phyloP scores from a whole-genome alignment of 306 rosid genomes.

The Vachellia pachyceras region DNA sequence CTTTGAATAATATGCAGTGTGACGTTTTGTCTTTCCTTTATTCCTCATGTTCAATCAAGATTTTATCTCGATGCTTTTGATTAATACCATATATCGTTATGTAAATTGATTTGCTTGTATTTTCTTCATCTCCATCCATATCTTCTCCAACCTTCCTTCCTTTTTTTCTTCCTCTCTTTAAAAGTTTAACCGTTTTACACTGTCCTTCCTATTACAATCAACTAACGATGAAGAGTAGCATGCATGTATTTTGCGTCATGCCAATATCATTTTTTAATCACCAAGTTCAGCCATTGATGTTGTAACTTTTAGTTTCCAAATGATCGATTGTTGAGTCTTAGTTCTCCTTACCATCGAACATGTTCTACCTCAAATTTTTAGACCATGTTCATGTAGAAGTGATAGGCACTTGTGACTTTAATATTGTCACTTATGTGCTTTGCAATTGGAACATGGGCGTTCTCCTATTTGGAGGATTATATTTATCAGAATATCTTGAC shows the following conservation, averaged over 20 bases:
- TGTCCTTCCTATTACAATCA: constrained; percentile 13
- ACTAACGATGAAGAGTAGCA: not conserved
- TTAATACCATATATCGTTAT: constrained; percentile 10
- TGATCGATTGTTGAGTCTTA: not conserved
- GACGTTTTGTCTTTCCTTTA: constrained; percentile 26
- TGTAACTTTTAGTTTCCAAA: constrained; percentile 3
- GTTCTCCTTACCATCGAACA: not conserved
- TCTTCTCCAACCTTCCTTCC: not conserved
- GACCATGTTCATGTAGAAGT: constrained; percentile 19
- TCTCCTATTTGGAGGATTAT: constrained; percentile 34
- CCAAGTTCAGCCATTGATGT: constrained; percentile 21
- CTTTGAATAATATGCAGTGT: not conserved
- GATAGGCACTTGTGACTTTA: not conserved
- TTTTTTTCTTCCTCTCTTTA: not conserved
- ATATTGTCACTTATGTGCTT: constrained; percentile 4
- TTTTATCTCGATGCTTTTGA: not conserved
- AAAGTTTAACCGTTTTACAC: not conserved
- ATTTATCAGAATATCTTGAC: constrained; percentile 28
- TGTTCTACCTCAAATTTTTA: not conserved
- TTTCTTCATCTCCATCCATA: not conserved
- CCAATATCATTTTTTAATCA: not conserved
- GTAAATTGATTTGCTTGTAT: constrained; percentile 11
- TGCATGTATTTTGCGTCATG: not conserved
- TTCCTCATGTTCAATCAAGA: constrained; percentile 1
- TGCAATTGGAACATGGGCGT: constrained; percentile 8